Base-by-base conservation (phyloP, 2,329 filamentous ascomycete genomes). In the Fusarium sambucinum region DNA sequence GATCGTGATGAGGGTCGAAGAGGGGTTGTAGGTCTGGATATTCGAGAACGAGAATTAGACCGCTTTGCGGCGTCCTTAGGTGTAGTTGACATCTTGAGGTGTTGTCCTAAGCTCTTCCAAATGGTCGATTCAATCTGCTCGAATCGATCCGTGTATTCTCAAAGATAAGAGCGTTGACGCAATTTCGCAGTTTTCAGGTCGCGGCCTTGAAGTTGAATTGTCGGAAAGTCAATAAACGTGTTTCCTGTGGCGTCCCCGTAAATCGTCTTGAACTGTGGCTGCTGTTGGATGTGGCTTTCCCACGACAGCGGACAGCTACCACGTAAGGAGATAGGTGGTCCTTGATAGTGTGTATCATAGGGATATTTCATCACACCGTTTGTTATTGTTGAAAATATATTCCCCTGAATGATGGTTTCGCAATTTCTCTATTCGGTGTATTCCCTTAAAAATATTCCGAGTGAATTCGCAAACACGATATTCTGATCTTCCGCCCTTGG, bases 1-100 rank as follows among this genome's bases (percentile, higher is more conserved):
- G 92, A 94, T 53, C 95, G 91, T 5, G 95, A 97, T 21, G 92
- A 93, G 17, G 95, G 92, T 48, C 95, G 92, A 12, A 99, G 87
- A 30, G 96, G 96, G 6, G 96, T 98, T 3, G 94, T 97, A 23
- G 95, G 96, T 65, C 93, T 90, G 41, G 92, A 93, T 7, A 85
- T 85, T 48, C 85, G 86, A 47, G 87, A 83, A 68, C 88, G 89
- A 41, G 89, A 91, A 53, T 84, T 85, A 25, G 89, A 89, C 10
- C 83, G 81, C 60, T 82, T 78, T 54, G 60, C 63, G 14, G 68
- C 56, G 38, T 75, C 73, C 30, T 73, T 63, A 25, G 66, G 64
- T 17, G 76, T 75, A 52, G 68, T 70, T 6, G 77, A 73, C 75
- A 78, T 77, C 23, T 53, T 59, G 5, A 23, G 8, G 23, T 13